Base-by-base conservation (phyloP, 768 basidiomycete species). In the Podaxis sp. region DNA sequence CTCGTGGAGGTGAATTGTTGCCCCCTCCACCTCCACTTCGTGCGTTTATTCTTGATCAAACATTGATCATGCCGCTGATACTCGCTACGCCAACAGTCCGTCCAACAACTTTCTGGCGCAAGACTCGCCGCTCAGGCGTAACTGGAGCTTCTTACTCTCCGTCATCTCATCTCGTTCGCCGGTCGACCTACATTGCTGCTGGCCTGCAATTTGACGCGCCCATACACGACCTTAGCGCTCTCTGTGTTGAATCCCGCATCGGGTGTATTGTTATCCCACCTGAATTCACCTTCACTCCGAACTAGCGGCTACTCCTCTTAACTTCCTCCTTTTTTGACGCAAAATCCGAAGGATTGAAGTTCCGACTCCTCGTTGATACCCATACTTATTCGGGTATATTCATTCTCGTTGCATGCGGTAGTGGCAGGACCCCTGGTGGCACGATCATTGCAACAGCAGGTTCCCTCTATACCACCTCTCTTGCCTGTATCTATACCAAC, bases 21-120 rank as follows among this genome's bases (percentile, higher is more conserved):
- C 83, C 79, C 4, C 88, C 88, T 55, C 82, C 86, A 59, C 88
- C 88, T 15, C 85, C 86, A 52, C 76, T 90, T 52, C 80, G 88
- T 90, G 71, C 77, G 88, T 80, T 36, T 48, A 24, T 40, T 57
- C 52, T 36, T 36, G 8, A 19, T 4, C 19, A 12, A 11, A 22
- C 57, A 54, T 7, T 54, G 46, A 40, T n/a, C 36, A 46, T 12
- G 12, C n/a, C 61, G 63, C 26, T 63, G 40, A 44, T 49, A 46
- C n/a, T 55, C 24, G 44, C 22, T 22, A 48, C 52, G 42, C 44
- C 40, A 52, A 13, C 64, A 92, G 90, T 91, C 39, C 88, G 91
- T n/a, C 90, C 91, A 0, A 89, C 85, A 6, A 89, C 91, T 0
- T 92, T 93, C 71, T 93, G 91, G 91, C 81, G 89, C 36, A 87